phyloP scores from a whole-genome alignment of 1,284 basidiomycete genomes.

The Ganoderma resinaceum region DNA sequence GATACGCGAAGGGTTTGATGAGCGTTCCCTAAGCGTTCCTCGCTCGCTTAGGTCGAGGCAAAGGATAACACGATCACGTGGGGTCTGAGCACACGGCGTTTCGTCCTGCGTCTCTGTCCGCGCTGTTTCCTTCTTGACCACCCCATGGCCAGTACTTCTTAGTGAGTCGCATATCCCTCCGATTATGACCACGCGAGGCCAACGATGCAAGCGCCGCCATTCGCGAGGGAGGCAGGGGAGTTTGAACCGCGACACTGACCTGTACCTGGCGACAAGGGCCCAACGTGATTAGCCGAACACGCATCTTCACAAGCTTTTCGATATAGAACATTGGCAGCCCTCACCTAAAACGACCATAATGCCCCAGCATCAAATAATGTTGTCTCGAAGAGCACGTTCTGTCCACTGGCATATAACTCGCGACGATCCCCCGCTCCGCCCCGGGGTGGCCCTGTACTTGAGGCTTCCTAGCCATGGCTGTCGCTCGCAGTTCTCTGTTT shows the following conservation, averaged over 20 bases:
- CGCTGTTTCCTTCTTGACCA: background rate
- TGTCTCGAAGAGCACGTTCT: background rate
- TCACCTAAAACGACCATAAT: background rate
- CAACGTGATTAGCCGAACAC: background rate
- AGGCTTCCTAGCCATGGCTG: slow-evolving; percentile 14
- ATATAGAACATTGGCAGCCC: background rate
- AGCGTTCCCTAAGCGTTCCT: background rate
- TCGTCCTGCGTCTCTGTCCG: background rate
- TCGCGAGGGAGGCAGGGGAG: background rate
- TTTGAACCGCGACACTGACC: background rate
- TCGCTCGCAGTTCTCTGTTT: background rate
- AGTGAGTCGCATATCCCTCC: background rate
- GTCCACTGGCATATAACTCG: background rate
- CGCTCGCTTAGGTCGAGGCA: background rate
- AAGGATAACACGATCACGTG: background rate
- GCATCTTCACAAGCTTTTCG: background rate
- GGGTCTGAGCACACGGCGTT: background rate
- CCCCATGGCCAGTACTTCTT: background rate
- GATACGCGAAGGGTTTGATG: background rate
- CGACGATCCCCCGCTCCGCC: background rate
- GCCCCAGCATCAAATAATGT: background rate
- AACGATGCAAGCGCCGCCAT: background rate
- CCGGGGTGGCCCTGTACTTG: background rate
- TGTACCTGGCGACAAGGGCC: background rate
- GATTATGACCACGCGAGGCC: background rate